phyloP scores from a whole-genome alignment of 2,329 filamentous ascomycete genomes.

The Cercospora sp. region DNA sequence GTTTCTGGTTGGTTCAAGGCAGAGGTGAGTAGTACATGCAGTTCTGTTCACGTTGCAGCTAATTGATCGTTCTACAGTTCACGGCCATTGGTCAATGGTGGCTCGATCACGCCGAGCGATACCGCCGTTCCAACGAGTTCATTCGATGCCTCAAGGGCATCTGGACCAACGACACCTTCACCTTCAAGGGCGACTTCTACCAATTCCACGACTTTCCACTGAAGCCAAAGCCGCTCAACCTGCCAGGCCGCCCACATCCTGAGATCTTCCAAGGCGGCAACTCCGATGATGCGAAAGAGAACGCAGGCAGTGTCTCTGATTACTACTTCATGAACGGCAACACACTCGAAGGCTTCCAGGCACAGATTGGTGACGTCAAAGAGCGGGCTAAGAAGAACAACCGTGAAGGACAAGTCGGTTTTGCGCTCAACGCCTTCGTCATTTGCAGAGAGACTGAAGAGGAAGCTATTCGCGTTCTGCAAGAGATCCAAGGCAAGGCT shows the following conservation, averaged over 20 bases:
- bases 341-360: conserved; percentile 54
- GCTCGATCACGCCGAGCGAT: conserved; percentile 56
- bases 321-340: conserved; percentile 61
- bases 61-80: conserved; percentile 37
- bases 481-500: conserved; percentile 56
- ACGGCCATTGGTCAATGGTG: conserved; percentile 56
- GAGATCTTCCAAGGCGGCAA: conserved; percentile 58
- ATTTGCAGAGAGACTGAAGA: conserved; percentile 53
- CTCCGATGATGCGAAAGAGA: conserved; percentile 52
- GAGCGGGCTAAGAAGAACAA: conserved; percentile 48
- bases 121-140: conserved; percentile 53
- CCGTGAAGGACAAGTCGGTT: conserved; percentile 49
- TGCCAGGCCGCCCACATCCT: conserved; percentile 49
- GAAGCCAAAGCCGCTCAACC: conserved; percentile 51
- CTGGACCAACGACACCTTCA: conserved; percentile 54
- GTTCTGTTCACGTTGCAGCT: background rate
- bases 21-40: conserved; percentile 36
- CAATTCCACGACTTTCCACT: conserved; percentile 54
- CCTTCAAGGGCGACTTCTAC: conserved; percentile 55
- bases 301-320: conserved; percentile 51
- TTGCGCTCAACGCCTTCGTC: conserved; percentile 54
- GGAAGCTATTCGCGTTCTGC: conserved; percentile 52
- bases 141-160: conserved; percentile 54
- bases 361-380: conserved; percentile 53
- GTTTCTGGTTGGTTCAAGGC: conserved; percentile 57